Percentiles rank a stretch among this genome's conserved stretches.
These are phyloP conservation scores for Orbilia blumenaviensis DNA, from an alignment of 2,329 filamentous ascomycete species.

Conservation along the genomic window DNA sequence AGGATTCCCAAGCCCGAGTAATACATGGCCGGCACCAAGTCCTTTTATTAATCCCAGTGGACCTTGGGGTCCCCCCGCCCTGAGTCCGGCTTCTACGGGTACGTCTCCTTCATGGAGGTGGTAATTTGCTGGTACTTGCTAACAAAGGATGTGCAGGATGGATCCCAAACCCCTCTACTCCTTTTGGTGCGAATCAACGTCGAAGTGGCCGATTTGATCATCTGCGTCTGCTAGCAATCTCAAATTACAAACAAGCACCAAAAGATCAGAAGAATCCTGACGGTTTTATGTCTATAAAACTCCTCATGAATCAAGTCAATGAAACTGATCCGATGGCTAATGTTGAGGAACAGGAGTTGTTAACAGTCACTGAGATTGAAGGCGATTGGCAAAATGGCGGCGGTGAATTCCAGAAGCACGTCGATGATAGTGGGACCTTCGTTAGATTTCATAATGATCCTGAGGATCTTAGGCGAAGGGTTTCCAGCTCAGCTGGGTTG, in stretches of 20 bases:
- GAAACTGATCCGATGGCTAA: conserved; percentile 67
- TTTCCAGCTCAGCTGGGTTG: conserved; percentile 30
- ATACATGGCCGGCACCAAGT: conserved; percentile 55
- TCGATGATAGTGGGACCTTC: conserved; percentile 61
- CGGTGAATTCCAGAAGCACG: conserved; percentile 79
- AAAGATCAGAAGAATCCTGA: conserved; percentile 63
- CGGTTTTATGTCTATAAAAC: conserved; percentile 75
- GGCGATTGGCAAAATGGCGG: conserved; percentile 87
- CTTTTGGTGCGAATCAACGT: conserved; percentile 68
- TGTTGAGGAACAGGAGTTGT: conserved; percentile 73
- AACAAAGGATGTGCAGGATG: conserved; percentile 54
- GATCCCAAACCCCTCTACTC: conserved; percentile 59
- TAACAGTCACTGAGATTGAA: conserved; percentile 88
- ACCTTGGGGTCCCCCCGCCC: conserved; percentile 54
- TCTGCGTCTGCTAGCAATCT: conserved; percentile 22
- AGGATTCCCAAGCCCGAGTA: conserved; percentile 62
- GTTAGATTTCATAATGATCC: neutral
- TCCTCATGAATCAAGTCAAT: conserved; percentile 72
- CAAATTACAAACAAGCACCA: conserved; percentile 59
- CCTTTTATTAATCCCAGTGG: conserved; percentile 29
- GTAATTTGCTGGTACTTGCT: conserved; percentile 31
- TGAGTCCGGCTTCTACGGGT: conserved; percentile 35
- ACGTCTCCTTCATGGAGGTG: conserved; percentile 19
- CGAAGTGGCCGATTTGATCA: conserved; percentile 62
- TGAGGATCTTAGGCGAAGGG: conserved; percentile 21